Conservation (phyloP, 768 basidiomycete genomes). For the Neoboletus magnificus region DNA sequence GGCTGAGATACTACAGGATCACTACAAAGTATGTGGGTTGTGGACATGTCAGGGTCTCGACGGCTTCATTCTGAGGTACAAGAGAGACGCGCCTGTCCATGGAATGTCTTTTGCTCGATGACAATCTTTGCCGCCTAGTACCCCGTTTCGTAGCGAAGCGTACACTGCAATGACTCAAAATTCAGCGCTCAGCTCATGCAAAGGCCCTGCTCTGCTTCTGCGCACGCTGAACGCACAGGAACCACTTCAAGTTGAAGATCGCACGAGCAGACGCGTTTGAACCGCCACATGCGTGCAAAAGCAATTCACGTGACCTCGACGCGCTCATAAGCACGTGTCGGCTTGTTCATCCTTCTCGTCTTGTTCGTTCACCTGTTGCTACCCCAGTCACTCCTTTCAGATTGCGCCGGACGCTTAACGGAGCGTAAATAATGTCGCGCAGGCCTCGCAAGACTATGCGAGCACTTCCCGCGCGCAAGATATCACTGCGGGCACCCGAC, state of each 20-base stretch:
- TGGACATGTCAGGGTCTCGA: constrained; percentile 10
- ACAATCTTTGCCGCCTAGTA: neutral
- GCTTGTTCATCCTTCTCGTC: constrained; percentile 9
- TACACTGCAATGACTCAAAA: constrained; percentile 3
- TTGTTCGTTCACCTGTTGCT: constrained; percentile 4
- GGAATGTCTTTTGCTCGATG: neutral
- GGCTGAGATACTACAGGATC: constrained; percentile 51
- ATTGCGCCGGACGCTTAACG: constrained; percentile 27
- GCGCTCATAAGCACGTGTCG: constrained; percentile 24
- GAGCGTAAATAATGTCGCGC: constrained; percentile 15
- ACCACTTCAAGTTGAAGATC: neutral
- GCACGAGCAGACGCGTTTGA: neutral
- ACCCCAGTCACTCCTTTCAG: constrained; percentile 23
- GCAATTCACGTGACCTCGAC: constrained; percentile 30
- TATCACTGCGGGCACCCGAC: constrained; percentile 4
- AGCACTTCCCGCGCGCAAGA: constrained; percentile 7
- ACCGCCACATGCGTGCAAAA: constrained; percentile 18
- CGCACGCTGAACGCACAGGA: neutral
- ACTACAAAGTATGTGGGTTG: constrained; percentile 29
- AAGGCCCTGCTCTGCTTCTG: neutral
- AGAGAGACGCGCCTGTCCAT: constrained; percentile 43
- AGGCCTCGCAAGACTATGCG: constrained; percentile 11
- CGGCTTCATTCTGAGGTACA: constrained; percentile 4
- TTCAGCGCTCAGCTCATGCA: constrained; percentile 6
- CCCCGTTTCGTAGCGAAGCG: neutral